Evolutionary conservation across 495 filamentous ascomycete species (phyloP).

Genomic region (Hypoxylon lienhwacheense): DNA sequence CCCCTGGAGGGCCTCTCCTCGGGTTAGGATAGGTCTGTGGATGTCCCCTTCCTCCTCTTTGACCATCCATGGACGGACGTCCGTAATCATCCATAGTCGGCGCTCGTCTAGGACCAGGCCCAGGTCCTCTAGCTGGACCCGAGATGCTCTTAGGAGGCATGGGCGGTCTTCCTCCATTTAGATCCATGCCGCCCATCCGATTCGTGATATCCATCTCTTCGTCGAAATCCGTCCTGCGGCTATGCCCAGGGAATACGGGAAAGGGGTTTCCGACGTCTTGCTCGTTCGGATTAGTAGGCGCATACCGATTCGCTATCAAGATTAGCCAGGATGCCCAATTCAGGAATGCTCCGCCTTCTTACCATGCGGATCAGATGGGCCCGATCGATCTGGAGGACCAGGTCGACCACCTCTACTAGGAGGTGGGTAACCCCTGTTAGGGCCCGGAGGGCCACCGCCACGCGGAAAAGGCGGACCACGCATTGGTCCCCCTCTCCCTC

Average conservation of each 20-base stretch:
- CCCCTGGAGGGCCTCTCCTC: slow-evolving; percentile 44
- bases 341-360: slow-evolving; percentile 13
- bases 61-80: slow-evolving; percentile 38
- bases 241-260: slow-evolving; percentile 61
- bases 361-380: slow-evolving; percentile 41
- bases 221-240: slow-evolving; percentile 49
- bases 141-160: slow-evolving; percentile 23
- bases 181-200: slow-evolving; percentile 61
- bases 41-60: slow-evolving; percentile 42
- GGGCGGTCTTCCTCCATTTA: slow-evolving; percentile 48
- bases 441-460: slow-evolving; percentile 42
- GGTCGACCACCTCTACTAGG: slow-evolving; percentile 44
- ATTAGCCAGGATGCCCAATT: slow-evolving; percentile 16
- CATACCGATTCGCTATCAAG: slow-evolving; percentile 35
- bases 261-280: slow-evolving; percentile 68
- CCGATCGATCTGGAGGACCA: slow-evolving; percentile 41
- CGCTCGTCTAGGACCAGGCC: slow-evolving; percentile 39
- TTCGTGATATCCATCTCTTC: slow-evolving; percentile 53
- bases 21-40: slow-evolving; percentile 47
- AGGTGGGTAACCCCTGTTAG: slow-evolving; percentile 47
- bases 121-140: slow-evolving; percentile 41
- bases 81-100: slow-evolving; percentile 41
- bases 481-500: slow-evolving; percentile 50
- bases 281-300: slow-evolving; percentile 47
- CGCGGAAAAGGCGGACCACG: slow-evolving; percentile 41